Conservation (phyloP, 352 stramenopile species). For the Elongisporangium senticosum region DNA sequence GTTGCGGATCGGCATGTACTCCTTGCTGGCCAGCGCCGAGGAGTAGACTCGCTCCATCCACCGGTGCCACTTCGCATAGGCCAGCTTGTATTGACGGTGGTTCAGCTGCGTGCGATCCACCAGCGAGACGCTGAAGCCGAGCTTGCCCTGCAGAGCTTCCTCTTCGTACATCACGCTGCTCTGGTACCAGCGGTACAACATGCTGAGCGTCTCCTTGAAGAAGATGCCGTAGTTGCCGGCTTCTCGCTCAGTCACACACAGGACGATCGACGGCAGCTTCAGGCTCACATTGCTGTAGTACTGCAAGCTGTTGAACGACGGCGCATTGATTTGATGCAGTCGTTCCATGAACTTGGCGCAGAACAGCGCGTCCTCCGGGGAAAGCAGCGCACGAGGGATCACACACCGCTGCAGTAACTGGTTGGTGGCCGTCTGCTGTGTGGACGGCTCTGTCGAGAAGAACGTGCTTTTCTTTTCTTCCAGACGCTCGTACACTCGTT, state of each 20-base stretch:
- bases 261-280: constrained; percentile 70
- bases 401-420: constrained; percentile 81
- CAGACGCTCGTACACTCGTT: constrained; percentile 74
- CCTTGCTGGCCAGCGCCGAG: constrained; percentile 46
- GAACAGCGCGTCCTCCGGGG: constrained; percentile 80
- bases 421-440: constrained; percentile 42
- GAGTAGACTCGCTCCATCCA: constrained; percentile 61
- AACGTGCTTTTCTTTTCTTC: constrained; percentile 67
- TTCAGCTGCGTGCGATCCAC: constrained; percentile 44
- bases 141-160: constrained; percentile 62
- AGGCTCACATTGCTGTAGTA: constrained; percentile 80
- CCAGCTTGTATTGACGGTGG: constrained; percentile 70
- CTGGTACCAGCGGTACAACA: constrained; percentile 77
- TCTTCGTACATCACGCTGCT: constrained; percentile 74
- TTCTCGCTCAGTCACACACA: constrained; percentile 81
- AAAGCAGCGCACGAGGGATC: constrained; percentile 69
- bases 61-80: constrained; percentile 74
- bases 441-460: constrained; percentile 33
- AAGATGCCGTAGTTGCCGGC: constrained; percentile 85
- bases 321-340: constrained; percentile 66
- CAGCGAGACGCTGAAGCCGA: constrained; percentile 72
- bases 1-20: constrained; percentile 86
- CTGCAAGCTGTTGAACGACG: constrained; percentile 68
- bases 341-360: constrained; percentile 83
- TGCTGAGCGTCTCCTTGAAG: constrained; percentile 66